Evolutionary conservation across 1,284 basidiomycete genomes (phyloP), one percentile per base, ranked within the genome.

Genomic region (Malassezia slooffiae): DNA sequence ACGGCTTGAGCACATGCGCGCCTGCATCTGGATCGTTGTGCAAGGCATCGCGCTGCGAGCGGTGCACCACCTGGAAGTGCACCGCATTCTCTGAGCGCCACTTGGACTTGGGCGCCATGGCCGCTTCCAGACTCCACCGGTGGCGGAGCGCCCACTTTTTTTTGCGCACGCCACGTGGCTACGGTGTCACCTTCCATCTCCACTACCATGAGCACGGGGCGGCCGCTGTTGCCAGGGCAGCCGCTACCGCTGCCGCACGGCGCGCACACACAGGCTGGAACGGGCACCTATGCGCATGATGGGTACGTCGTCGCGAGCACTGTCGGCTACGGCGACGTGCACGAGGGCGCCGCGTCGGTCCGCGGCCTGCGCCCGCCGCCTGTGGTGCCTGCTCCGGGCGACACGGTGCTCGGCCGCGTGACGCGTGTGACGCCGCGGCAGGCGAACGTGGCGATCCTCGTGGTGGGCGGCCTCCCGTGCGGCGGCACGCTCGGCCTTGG

Each of bases 61-160:
- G 79, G 70, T 97, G 89, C 20, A 99, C 90, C 37, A 99, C 83
- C 74, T 96, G 88, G 62, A 90, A 96, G 71, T 95, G 88, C 68
- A 84, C 80, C 43, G 83, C 80, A 5, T 84, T 83, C 9, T 87
- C 83, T 59, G 81, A 81, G 54, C 88, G 81, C 74, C 85, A 97
- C 61, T 89, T 80, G 21, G 88, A 91, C 27, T 58, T 62, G 31
- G 56, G 43, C n/a, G 58, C 55, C 60, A 61, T 62, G 34, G 21
- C 13, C 6, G n/a, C n/a, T 4, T 12, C 24, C 23, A 26, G 24
- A 16, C 35, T 28, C 35, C 35, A 9, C n/a, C 27, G 27, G 10
- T n/a, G n/a, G 27, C 9, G 27, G 13, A 36, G 23, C 12, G 12
- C 36, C 50, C 15, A 41, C 32, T 38, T 45, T 50, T 46, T 17